These are phyloP conservation scores for Alternaria novae-zelandiae DNA, from an alignment of 2,329 filamentous ascomycete species.

Conservation along the genomic window DNA sequence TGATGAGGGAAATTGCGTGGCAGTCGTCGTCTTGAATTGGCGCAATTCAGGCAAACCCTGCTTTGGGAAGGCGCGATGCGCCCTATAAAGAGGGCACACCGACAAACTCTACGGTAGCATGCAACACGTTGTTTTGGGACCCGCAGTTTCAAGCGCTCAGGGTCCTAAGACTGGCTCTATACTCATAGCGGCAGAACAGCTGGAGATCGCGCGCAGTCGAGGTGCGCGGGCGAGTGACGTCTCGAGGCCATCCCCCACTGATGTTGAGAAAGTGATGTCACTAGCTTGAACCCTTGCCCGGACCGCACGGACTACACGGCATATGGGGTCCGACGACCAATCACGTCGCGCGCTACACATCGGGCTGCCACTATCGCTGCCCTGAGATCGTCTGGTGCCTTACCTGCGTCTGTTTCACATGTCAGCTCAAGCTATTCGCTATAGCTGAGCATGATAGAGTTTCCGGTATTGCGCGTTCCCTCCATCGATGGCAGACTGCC, in stretches of 20 bases:
- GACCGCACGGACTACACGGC: not conserved
- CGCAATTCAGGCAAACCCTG: conserved; percentile 9
- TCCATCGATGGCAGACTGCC: not conserved
- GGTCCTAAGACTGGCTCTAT: conserved; percentile 2
- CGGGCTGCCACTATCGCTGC: not conserved
- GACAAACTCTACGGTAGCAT: not conserved
- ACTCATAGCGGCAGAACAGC: conserved; percentile 1
- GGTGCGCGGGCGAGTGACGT: conserved; percentile 1
- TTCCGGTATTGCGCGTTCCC: not conserved
- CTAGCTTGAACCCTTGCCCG: conserved; percentile 5
- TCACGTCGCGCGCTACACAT: not conserved
- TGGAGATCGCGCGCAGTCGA: conserved; percentile 8
- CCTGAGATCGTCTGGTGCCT: not conserved
- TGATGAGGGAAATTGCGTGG: not conserved
- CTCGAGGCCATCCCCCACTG: not conserved
- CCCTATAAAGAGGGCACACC: conserved; percentile 5
- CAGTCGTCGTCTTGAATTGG: conserved; percentile 6
- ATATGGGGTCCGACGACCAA: not conserved
- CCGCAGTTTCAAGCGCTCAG: conserved; percentile 7
- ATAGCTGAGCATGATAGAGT: not conserved
- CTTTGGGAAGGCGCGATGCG: conserved; percentile 1
- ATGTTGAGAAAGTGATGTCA: conserved; percentile 8
- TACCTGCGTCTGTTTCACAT: not conserved
- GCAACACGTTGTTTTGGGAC: conserved; percentile 10
- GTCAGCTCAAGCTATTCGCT: not conserved